These are phyloP conservation scores for Aureobasidium sp. DNA, from an alignment of 2,329 filamentous ascomycete genomes.

Conservation along the genomic window DNA sequence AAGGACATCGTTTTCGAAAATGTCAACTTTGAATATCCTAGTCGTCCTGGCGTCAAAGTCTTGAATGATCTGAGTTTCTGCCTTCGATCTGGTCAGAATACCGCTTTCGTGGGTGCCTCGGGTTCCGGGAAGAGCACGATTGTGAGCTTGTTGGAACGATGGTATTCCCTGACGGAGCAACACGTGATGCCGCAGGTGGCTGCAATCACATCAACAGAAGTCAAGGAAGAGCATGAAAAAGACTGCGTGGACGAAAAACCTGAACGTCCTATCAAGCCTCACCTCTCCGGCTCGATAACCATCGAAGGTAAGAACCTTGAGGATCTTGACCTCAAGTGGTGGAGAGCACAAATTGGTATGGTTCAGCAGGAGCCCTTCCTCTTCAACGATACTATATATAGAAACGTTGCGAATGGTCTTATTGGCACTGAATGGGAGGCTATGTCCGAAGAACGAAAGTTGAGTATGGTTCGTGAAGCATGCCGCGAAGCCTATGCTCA, in stretches of 20 bases:
- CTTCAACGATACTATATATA: slow-evolving; percentile 75
- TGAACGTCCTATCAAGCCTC: slow-evolving; percentile 34
- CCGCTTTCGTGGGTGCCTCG: slow-evolving; percentile 95
- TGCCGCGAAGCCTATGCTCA: slow-evolving; percentile 90
- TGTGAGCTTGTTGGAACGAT: slow-evolving; percentile 77
- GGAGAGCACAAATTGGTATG: slow-evolving; percentile 85
- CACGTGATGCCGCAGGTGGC: neutral
- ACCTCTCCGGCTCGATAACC: slow-evolving; percentile 66
- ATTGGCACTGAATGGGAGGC: slow-evolving; percentile 19
- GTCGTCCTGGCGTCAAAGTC: slow-evolving; percentile 81
- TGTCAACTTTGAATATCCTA: slow-evolving; percentile 86
- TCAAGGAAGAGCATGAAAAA: neutral
- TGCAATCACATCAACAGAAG: no score
- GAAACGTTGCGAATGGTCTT: slow-evolving; percentile 59
- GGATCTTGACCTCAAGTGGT: slow-evolving; percentile 83
- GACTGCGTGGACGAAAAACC: neutral
- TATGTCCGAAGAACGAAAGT: slow-evolving; percentile 65
- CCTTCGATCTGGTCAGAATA: slow-evolving; percentile 86
- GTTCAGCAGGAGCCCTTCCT: slow-evolving; percentile 94
- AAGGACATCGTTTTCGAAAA: slow-evolving; percentile 83
- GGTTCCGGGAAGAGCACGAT: slow-evolving; percentile 96
- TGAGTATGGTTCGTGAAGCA: slow-evolving; percentile 77
- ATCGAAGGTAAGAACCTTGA: slow-evolving; percentile 81
- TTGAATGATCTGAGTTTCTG: slow-evolving; percentile 73
- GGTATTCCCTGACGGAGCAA: slow-evolving; percentile 57